These are phyloP conservation scores for Citrullus mucosospermus DNA, from an alignment of 306 rosid species.

Conservation along the genomic window DNA sequence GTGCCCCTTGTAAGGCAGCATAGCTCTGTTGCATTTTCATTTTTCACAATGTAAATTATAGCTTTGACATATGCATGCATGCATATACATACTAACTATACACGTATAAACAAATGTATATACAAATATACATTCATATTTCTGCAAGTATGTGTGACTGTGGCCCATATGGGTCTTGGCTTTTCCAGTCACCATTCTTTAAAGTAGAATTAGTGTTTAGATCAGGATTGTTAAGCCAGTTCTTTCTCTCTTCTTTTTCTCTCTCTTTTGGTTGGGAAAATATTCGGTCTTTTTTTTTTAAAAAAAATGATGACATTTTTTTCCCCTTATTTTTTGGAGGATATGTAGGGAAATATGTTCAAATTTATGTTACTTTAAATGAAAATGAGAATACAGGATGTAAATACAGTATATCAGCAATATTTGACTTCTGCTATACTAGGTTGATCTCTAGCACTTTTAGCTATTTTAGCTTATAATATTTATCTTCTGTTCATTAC, in stretches of 20 bases:
- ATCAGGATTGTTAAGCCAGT: not conserved
- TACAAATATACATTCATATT: not conserved
- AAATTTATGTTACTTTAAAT: not conserved
- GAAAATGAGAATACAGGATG: not conserved
- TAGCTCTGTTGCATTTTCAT: not conserved
- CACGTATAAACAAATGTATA: not conserved
- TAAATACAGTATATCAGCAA: not conserved
- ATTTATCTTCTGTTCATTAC: not conserved
- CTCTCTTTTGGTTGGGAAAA: not conserved
- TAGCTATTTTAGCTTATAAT: not conserved
- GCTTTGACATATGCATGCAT: not conserved
- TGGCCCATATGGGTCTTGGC: not conserved
- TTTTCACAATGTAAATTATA: not conserved
- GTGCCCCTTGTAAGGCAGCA: not conserved
- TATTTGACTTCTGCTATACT: not conserved
- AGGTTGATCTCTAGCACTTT: not conserved
- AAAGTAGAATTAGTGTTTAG: not conserved
- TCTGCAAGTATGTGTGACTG: not conserved
- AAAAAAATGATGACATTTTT: not conserved
- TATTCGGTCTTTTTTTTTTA: not conserved
- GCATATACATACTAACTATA: not conserved
- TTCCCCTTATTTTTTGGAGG: no score
- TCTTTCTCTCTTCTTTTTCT: not conserved
- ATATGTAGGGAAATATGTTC: no score
- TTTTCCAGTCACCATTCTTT: not conserved